These are phyloP conservation scores for Collybia sp. DNA, from an alignment of 768 basidiomycete species.

Conservation along the genomic window DNA sequence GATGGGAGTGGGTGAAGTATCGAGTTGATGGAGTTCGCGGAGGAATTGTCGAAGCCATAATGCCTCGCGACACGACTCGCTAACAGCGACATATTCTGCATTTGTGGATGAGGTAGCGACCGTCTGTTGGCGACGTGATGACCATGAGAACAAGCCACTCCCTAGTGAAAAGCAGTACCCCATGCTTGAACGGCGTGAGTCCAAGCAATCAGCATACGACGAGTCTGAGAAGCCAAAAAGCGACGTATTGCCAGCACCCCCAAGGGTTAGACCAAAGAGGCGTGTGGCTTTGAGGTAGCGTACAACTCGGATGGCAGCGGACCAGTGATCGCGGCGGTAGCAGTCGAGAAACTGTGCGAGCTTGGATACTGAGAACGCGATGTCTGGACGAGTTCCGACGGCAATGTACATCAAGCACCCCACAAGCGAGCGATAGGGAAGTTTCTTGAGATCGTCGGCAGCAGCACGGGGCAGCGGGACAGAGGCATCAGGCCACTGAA, in stretches of 20 bases:
- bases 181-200: slow-evolving; percentile 13
- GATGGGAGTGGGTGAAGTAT: neutral
- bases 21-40: neutral
- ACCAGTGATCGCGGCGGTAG: neutral
- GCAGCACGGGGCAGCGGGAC: neutral
- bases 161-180: slow-evolving; percentile 28
- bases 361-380: slow-evolving; percentile 3
- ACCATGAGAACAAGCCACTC: slow-evolving; percentile 29
- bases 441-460: neutral
- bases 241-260: neutral
- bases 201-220: slow-evolving; percentile 6
- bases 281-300: slow-evolving; percentile 10
- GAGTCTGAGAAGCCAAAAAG: slow-evolving; percentile 11
- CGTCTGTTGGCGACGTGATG: slow-evolving; percentile 23
- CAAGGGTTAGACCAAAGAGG: neutral
- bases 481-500: slow-evolving; percentile 11
- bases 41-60: neutral
- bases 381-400: slow-evolving; percentile 5
- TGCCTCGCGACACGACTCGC: neutral
- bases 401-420: slow-evolving; percentile 6
- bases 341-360: slow-evolving; percentile 4
- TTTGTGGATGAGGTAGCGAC: slow-evolving; percentile 13
- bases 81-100: neutral
- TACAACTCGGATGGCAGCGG: slow-evolving; percentile 3
- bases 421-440: slow-evolving; percentile 2